Evolutionary conservation across 805 yeast species (phyloP).

Genomic region (Monosporozyma aerobia): DNA sequence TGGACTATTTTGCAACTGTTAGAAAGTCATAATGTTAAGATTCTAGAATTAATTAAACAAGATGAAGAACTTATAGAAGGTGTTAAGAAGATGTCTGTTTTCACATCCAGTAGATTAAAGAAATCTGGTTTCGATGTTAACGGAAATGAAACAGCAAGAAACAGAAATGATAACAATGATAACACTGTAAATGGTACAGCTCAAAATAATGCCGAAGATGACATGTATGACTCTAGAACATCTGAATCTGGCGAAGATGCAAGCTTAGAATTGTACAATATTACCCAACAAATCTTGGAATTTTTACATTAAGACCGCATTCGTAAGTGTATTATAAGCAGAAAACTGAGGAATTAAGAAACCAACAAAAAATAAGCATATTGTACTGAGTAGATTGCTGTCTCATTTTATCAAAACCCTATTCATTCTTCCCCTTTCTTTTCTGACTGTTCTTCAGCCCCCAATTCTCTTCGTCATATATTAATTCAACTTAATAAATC

Average conservation of each 20-base stretch:
- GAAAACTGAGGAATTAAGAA: background rate
- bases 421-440: background rate
- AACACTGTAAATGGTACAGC: slow-evolving; percentile 16
- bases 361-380: background rate
- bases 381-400: background rate
- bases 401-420: background rate
- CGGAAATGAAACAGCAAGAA: slow-evolving; percentile 10
- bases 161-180: slow-evolving; percentile 8
- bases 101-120: slow-evolving; percentile 27
- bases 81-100: slow-evolving; percentile 39
- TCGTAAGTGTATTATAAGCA: background rate
- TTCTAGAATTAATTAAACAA: slow-evolving; percentile 44
- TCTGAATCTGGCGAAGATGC: slow-evolving; percentile 49
- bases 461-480: background rate
- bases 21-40: slow-evolving; percentile 69
- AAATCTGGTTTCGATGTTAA: slow-evolving; percentile 17
- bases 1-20: slow-evolving; percentile 93
- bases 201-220: slow-evolving; percentile 10
- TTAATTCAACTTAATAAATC: background rate
- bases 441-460: background rate
- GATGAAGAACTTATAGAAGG: slow-evolving; percentile 46
- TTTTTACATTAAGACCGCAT: slow-evolving; percentile 20
- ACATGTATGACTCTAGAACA: slow-evolving; percentile 15
- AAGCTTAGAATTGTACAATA: slow-evolving; percentile 52
- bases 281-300: slow-evolving; percentile 60